A percentile compares a stretch with the other conserved stretches of the same genome.
These are phyloP conservation scores for Trichoderma cornu-damae DNA, from an alignment of 2,329 filamentous ascomycete species.

Conservation along the genomic window DNA sequence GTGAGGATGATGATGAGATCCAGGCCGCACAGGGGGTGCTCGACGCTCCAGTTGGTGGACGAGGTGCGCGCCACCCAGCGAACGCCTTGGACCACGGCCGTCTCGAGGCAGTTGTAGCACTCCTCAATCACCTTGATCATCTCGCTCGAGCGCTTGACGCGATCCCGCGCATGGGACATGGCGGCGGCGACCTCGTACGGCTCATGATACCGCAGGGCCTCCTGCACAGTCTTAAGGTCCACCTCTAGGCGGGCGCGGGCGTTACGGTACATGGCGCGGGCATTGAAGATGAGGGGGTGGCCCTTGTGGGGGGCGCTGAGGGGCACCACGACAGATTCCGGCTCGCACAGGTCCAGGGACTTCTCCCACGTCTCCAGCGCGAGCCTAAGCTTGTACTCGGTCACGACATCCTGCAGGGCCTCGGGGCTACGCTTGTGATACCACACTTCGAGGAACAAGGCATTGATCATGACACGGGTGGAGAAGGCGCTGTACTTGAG, in stretches of 20 bases:
- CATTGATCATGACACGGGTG: slow-evolving; percentile 97
- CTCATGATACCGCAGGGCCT: slow-evolving; percentile 93
- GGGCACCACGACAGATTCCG: slow-evolving; percentile 80
- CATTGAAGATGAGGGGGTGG: slow-evolving; percentile 95
- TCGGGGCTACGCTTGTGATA: slow-evolving; percentile 99
- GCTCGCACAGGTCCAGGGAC: slow-evolving; percentile 87
- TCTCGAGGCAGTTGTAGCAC: slow-evolving; percentile 97
- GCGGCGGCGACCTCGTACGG: slow-evolving; percentile 94
- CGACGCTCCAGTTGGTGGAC: slow-evolving; percentile 97
- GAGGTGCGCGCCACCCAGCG: slow-evolving; percentile 98
- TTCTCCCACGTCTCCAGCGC: slow-evolving; percentile 99
- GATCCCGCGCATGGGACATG: slow-evolving; percentile 91
- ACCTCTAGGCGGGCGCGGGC: slow-evolving; percentile 88
- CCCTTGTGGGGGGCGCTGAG: slow-evolving; percentile 93
- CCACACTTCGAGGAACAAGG: slow-evolving; percentile 96
- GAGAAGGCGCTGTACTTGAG: slow-evolving; percentile 94
- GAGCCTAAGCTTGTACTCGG: slow-evolving; percentile 93
- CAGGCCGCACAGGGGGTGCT: slow-evolving; percentile 92
- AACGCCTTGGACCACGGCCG: slow-evolving; percentile 86
- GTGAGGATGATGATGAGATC: slow-evolving; percentile 98
- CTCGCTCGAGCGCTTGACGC: slow-evolving; percentile 88
- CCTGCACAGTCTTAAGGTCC: slow-evolving; percentile 91
- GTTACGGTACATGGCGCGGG: slow-evolving; percentile 94
- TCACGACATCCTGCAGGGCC: slow-evolving; percentile 92
- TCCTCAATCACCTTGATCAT: slow-evolving; percentile 99